Conservation (phyloP, 2,329 filamentous ascomycete species). For the Cytospora piceae region DNA sequence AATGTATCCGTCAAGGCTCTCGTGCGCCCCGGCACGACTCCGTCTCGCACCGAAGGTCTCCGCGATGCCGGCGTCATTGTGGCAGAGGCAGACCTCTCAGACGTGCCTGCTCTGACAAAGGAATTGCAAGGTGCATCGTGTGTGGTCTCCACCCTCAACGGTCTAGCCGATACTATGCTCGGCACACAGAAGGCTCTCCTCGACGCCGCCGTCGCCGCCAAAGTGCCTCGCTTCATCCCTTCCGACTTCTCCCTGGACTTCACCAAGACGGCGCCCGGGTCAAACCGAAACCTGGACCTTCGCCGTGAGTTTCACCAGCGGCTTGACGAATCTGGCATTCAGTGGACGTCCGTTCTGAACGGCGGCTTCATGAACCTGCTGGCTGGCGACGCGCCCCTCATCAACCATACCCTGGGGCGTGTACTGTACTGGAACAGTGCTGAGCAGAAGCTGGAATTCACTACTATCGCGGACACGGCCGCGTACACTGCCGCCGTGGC, state of each 20-base stretch:
- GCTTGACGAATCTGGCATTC: conserved; percentile 30
- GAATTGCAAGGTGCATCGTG: conserved; percentile 22
- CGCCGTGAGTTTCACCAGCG: conserved; percentile 30
- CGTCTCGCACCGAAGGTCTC: conserved; percentile 19
- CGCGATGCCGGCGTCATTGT: conserved; percentile 25
- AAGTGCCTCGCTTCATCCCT: conserved; percentile 64
- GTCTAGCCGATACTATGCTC: conserved; percentile 29
- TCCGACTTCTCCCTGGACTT: conserved; percentile 52
- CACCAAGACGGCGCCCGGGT: conserved; percentile 31
- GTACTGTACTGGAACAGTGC: conserved; percentile 29
- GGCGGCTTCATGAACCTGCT: conserved; percentile 32
- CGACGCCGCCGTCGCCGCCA: conserved; percentile 60
- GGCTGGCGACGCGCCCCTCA: conserved; percentile 15
- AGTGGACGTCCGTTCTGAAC: conserved; percentile 31
- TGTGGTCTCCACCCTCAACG: conserved; percentile 28
- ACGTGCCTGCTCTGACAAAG: conserved; percentile 25
- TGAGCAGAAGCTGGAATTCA: conserved; percentile 30
- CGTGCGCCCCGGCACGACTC: conserved; percentile 29
- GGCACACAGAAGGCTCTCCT: conserved; percentile 55
- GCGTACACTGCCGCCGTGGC: conserved; percentile 32
- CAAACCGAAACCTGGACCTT: conserved; percentile 33
- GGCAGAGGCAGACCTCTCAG: conserved; percentile 24
- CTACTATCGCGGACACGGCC: conserved; percentile 31
- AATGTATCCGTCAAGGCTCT: conserved; percentile 30
- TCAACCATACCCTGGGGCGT: conserved; percentile 22